Base-by-base conservation (phyloP, 2,329 filamentous ascomycete species). In the Fragosphaeria purpurea region DNA sequence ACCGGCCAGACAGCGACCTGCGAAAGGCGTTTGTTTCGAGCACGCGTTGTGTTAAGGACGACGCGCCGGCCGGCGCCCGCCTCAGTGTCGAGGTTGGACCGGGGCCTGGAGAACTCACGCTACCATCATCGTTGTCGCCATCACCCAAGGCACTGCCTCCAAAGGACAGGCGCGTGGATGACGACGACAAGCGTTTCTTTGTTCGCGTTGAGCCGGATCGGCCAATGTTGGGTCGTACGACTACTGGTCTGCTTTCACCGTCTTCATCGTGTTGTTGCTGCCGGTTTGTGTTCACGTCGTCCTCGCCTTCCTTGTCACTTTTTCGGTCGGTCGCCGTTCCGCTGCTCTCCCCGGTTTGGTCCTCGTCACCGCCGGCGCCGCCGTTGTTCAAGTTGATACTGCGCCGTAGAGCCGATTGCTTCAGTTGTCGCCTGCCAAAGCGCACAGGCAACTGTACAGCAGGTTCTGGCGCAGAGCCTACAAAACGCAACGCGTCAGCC, bases 111-210 rank as follows among this genome's bases (percentile, higher is more conserved):
- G 84, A 63, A 62, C 70, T 0, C 84, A 79, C 60, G 68, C 63
- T 11, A 12, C 46, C 56, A 2, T 77, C 75, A 6, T 73, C 77
- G 45, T 75, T 71, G 34, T 74, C 76, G 6, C 35, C 35, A 37
- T 71, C 72, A 52, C 75, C 74, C 13, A 73, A 72, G 8, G 75
- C 75, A 45, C 76, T 73, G 33, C 72, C 72, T 0, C 83, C 87
- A 63, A 95, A 94, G 0, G 88, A 94, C 30, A 94, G 73, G 6
- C 85, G 80, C 3, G 87, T 47, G 3, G 49, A 75, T 12, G 81
- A 59, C 4, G 70, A 65, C 4, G 70, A 65, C 2, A 72, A 81
- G 4, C 85, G 83, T 61, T 87, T 88, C 65, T 88, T 91, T 52
- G 82, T 78, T 50, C 73, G 78, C 7, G 68, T 58, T 1, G 76